Conservation (phyloP, 805 yeast species). For the Yarrowia sp. region DNA sequence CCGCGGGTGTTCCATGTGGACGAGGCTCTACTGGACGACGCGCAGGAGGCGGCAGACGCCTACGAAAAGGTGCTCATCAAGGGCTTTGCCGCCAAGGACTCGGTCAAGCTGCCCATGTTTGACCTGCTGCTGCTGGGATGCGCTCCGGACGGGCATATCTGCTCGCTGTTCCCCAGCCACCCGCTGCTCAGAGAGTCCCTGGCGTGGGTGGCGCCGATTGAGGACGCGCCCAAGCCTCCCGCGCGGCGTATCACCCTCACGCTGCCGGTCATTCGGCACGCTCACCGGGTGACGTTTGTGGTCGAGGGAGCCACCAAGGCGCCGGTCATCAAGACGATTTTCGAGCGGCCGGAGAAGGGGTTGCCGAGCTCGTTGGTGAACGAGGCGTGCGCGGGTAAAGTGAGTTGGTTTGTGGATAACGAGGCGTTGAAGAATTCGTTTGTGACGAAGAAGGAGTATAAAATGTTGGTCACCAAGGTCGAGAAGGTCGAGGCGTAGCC, state of each 20-base stretch:
- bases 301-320: constrained; percentile 97
- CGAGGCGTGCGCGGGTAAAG: constrained; percentile 95
- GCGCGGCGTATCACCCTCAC: constrained; percentile 81
- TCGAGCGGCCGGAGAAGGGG: constrained; percentile 97
- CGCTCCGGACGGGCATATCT: constrained; percentile 98
- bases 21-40: constrained; percentile 56
- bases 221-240: constrained; percentile 88
- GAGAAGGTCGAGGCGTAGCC: neutral
- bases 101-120: constrained; percentile 92
- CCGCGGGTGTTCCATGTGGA: constrained; percentile 85
- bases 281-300: constrained; percentile 88
- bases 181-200: constrained; percentile 82
- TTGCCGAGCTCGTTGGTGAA: constrained; percentile 90
- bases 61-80: constrained; percentile 83
- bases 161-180: constrained; percentile 92
- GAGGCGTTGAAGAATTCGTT: constrained; percentile 82
- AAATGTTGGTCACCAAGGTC: constrained; percentile 44
- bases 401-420: constrained; percentile 95
- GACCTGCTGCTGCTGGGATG: constrained; percentile 90
- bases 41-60: constrained; percentile 87
- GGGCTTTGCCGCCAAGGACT: constrained; percentile 93
- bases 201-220: constrained; percentile 95
- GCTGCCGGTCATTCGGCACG: constrained; percentile 91
- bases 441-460: constrained; percentile 69
- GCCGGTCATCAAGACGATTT: constrained; percentile 81